Conservation (phyloP, 2,329 filamentous ascomycete genomes). For the Lachnellula willkommii region DNA sequence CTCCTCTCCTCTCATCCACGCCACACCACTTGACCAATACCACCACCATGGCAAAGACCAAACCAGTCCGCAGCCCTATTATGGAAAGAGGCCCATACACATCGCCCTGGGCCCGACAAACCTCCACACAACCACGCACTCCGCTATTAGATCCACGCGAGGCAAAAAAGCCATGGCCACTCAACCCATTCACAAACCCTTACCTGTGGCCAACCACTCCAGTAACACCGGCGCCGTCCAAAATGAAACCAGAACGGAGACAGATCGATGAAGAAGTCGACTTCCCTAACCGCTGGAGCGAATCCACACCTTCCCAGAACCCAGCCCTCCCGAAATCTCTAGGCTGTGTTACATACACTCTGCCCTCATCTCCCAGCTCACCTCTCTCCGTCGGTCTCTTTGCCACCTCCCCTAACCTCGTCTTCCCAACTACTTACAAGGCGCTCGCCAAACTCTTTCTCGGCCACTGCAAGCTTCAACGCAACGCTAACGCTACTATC, state of each 20-base stretch:
- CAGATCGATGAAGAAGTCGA: neutral
- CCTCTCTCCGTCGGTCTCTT: neutral
- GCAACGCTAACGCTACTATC: neutral
- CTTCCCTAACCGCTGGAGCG: neutral
- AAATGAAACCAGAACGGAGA: neutral
- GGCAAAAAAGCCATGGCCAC: neutral
- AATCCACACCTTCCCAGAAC: neutral
- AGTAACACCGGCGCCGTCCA: neutral
- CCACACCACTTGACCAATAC: neutral
- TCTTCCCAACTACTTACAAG: neutral
- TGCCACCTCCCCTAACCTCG: neutral
- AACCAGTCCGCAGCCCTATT: neutral
- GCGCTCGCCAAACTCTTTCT: neutral
- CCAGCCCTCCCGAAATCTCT: neutral
- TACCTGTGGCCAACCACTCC: neutral
- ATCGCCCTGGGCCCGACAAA: neutral
- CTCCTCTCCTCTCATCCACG: too few species aligned
- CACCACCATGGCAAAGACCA: neutral
- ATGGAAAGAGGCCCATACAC: neutral
- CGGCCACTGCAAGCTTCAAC: neutral
- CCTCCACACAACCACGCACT: neutral
- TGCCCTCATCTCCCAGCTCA: neutral
- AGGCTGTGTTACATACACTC: neutral
- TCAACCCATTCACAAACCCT: neutral
- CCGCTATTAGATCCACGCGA: neutral